These are phyloP conservation scores for Eurotiales sp. DNA, from an alignment of 2,329 filamentous ascomycete genomes.

Conservation along the genomic window DNA sequence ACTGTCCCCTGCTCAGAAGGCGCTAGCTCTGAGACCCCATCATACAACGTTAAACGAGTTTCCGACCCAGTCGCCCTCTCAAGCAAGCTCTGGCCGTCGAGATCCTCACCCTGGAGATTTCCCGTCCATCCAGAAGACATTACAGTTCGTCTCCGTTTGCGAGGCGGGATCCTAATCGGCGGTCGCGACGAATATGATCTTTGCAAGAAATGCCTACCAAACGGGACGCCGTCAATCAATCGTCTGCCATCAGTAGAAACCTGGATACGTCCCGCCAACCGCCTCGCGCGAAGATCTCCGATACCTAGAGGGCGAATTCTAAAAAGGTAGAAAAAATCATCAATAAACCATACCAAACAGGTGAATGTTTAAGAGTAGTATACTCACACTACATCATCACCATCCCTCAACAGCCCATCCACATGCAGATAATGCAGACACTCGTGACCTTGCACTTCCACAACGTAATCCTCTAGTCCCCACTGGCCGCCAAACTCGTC, in stretches of 20 bases:
- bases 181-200: constrained; percentile 58
- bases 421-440: constrained; percentile 81
- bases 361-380: not conserved
- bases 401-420: constrained; percentile 67
- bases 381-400: constrained; percentile 75
- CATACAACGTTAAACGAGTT: constrained; percentile 14
- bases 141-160: constrained; percentile 59
- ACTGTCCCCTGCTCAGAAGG: constrained; percentile 32
- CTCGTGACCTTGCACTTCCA: constrained; percentile 80
- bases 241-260: constrained; percentile 75
- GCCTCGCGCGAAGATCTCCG: constrained; percentile 68
- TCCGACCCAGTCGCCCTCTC: constrained; percentile 2
- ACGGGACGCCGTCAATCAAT: constrained; percentile 79
- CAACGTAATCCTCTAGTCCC: constrained; percentile 85
- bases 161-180: constrained; percentile 65
- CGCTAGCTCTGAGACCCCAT: constrained; percentile 26
- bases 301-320: constrained; percentile 76
- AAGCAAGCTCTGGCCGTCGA: not conserved
- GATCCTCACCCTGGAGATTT: constrained; percentile 24
- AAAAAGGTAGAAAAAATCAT: constrained; percentile 5
- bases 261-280: constrained; percentile 73
- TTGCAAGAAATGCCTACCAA: constrained; percentile 69
- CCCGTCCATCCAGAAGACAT: constrained; percentile 25
- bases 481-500: constrained; percentile 53
- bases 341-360: not conserved